Base-by-base conservation (phyloP, 164 flowering plant species). In the Tinospora cordifolia region DNA sequence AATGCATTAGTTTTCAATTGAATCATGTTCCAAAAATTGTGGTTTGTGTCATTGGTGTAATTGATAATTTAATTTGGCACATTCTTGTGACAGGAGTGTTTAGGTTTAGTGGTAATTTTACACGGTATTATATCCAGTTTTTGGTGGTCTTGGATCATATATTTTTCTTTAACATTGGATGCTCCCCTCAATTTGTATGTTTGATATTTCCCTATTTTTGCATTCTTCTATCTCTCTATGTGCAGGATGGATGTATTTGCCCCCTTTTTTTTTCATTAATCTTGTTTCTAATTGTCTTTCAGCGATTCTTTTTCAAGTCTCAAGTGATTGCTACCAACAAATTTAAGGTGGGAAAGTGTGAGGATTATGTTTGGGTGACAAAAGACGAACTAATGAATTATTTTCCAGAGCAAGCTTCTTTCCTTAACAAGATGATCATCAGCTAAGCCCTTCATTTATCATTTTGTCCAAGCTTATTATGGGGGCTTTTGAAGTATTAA, bases 301-400 rank as follows among this genome's bases (percentile, higher is more conserved):
- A 94, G 99, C 76, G 83, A 69, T 92, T 94, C 86, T 89, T 94
- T 80, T 94, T 94, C 84, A 94, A 92, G 78, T 90, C 97, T 21
- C 97, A 92, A 89, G 93, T 90, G 24, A 83, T 92, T 79, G 91
- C 87, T 26, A 72, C 86, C 30, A 85, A 82, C 84, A 89, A 84
- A 71, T 86, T 78, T 40, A 72, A 80, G 25, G 77, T 94, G 27
- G 73, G 75, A 8, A 85, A 81, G 76, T 89, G 98, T 59, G 85
- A 92, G 73, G 98, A 94, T 79, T 78, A 81, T 78, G 87, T 89
- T 11, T 94, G 99, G 99, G 98, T 90, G 72, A 94, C 98, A 63
- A 94, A 90, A 80, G 92, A 90, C 76, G 97, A 94, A 75, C 54
- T 94, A 65, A 41, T 89, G 83, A 92, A 90, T 73, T 86, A 84